Evolutionary conservation across 768 basidiomycete species (phyloP), one percentile per base, ranked within the genome.

Genomic region (Lactarius evosmus): DNA sequence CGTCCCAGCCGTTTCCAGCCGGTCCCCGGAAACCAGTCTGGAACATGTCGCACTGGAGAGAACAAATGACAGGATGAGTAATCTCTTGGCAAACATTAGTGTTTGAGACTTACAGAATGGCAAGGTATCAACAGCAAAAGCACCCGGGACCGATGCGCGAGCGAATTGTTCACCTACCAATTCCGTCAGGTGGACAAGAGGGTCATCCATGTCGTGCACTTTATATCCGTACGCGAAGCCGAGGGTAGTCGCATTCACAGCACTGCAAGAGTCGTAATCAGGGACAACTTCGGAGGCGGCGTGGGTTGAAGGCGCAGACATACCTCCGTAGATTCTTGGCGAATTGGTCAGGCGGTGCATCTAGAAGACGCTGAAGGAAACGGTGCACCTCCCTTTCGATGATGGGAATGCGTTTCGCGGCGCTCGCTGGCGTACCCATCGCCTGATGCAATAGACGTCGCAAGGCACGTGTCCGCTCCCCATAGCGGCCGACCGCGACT

Each of bases 401-500:
- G 33, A 63, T 17, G 27, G 55, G 54, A 27, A 60, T n/a, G 46
- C 22, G 50, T 27, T 32, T n/a, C 29, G 22, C 32, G 19, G 46
- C 36, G 4, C 40, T 40, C 4, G 59, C 29, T 16, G 36, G 50
- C 19, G 72, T 68, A 2, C 82, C 82, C 56, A 83, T 71, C 33
- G 76, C 72, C 29, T 74, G 75, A 16, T 78, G 72, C 61, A 83
- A 77, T 32, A 79, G 71, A 61, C 78, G 79, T 44, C 81, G 78
- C 65, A 77, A 82, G 4, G 71, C 73, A 19, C 80, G 76, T 62
- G 79, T 80, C 3, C 77, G 77, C 0, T 74, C 49, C 25, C 80
- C 80, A 49, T 82, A 82, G 0, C 71, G 75, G 16, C 78, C 69
- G 6, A 83, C 72, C 16, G 80, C 81, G n/a, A 82, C 72, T 0